These are phyloP conservation scores for Wickerhamomyces strasburgensis DNA, from an alignment of 805 yeast genomes.

Conservation along the genomic window DNA sequence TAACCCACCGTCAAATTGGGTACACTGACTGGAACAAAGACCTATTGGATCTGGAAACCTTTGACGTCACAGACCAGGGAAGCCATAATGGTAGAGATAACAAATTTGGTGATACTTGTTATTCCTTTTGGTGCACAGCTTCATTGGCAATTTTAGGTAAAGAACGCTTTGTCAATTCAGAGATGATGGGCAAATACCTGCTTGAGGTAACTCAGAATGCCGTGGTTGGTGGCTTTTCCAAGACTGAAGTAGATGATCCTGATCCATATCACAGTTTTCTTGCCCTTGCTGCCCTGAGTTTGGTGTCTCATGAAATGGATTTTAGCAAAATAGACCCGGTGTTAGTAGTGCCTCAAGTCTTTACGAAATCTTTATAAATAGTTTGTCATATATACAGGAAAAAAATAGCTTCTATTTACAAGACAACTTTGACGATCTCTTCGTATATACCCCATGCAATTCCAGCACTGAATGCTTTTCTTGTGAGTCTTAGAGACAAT, in stretches of 20 bases:
- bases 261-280: constrained; percentile 68
- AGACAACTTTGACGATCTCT: constrained; percentile 53
- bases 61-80: constrained; percentile 54
- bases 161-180: constrained; percentile 31
- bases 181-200: constrained; percentile 38
- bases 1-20: constrained; percentile 58
- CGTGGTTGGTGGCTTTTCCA: constrained; percentile 73
- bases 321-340: constrained; percentile 8
- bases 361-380: neutral
- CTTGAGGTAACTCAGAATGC: constrained; percentile 52
- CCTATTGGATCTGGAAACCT: constrained; percentile 28
- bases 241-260: constrained; percentile 56
- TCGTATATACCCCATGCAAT: constrained; percentile 97
- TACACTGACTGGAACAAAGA: constrained; percentile 28
- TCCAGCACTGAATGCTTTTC: constrained; percentile 90
- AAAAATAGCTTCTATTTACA: no score
- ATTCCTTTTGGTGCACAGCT: constrained; percentile 77
- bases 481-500: constrained; percentile 65
- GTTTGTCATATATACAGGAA: no score
- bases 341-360: constrained; percentile 9
- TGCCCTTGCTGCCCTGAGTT: constrained; percentile 49
- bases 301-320: constrained; percentile 5
- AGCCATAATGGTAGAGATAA: constrained; percentile 87
- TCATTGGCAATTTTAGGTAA: constrained; percentile 43
- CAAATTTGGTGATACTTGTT: constrained; percentile 82